These are phyloP conservation scores for Alloascoidea hylecoeti DNA, from an alignment of 805 yeast genomes.

Conservation along the genomic window DNA sequence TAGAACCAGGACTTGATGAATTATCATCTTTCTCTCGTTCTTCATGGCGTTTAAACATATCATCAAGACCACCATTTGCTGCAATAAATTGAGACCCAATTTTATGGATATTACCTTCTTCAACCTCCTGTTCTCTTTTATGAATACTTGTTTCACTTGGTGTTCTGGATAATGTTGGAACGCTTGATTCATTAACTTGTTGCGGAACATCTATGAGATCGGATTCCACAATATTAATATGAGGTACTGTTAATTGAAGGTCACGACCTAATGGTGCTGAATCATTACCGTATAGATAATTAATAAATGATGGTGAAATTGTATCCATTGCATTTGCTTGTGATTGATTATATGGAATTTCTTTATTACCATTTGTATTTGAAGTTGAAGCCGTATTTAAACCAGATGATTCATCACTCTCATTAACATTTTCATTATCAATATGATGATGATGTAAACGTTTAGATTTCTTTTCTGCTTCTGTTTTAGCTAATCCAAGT, in stretches of 20 bases:
- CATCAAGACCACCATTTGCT: too few relatives aligned
- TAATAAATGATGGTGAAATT: background rate
- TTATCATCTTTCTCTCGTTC: too few relatives aligned
- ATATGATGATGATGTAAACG: too few relatives aligned
- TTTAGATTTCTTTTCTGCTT: too few relatives aligned
- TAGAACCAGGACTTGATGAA: too few relatives aligned
- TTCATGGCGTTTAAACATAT: too few relatives aligned
- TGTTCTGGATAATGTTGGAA: conserved; percentile 8
- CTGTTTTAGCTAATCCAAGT: conserved; percentile 12
- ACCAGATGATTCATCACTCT: background rate
- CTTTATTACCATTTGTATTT: background rate
- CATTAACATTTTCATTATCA: too few relatives aligned
- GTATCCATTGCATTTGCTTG: conserved; percentile 3
- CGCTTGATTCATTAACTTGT: conserved; percentile 7
- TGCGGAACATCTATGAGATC: conserved; percentile 11
- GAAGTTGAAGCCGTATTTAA: background rate
- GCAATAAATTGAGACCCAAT: conserved; percentile 74
- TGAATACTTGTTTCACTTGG: conserved; percentile 23
- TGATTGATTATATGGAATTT: conserved; percentile 5
- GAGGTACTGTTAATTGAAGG: conserved; percentile 1
- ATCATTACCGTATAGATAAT: conserved; percentile 1
- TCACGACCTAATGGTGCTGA: background rate
- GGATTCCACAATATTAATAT: conserved; percentile 5
- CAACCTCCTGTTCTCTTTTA: conserved; percentile 71
- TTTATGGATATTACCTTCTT: conserved; percentile 85